Base-by-base conservation (phyloP, 2,329 filamentous ascomycete genomes). In the Fusarium sp. region DNA sequence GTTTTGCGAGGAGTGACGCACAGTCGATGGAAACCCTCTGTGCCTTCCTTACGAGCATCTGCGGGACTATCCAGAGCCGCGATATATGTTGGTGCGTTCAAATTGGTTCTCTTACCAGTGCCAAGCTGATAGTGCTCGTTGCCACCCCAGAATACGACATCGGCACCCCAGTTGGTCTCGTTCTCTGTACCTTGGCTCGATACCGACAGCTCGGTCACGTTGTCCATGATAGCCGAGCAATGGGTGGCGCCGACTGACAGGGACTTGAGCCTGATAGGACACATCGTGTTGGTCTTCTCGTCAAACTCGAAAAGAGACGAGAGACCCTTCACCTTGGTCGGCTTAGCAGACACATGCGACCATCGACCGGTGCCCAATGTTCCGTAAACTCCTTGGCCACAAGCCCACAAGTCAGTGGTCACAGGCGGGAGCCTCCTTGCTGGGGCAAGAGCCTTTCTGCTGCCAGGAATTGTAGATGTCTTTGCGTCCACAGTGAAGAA, bases 41-140 rank as follows among this genome's bases (percentile, higher is more conserved):
- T 86, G 57, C 89, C 86, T 11, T 87, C 86, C 66, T 87, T 85
- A 74, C 87, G 84, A 62, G 85, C 85, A 72, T 91, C 91, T 0
- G 85, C 86, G 49, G 77, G 73, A 14, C 86, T 81, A 67, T 97
- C 94, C 44, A 95, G 80, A 16, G 93, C 91, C 32, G 89, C 88
- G 56, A 98, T 94, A 77, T 97, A 95, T 3, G 86, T 85, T 2
- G 96, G 96, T 14, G 86, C 85, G 55, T 88, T 88, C 12, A 92
- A 77, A 76, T 98, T 98, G 75, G 89, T 96, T 67, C 95, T 84
- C 83, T 92, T 97, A 29, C 96, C 94, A 1, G 92, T 98, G 14
- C 96, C 96, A 27, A 99, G 87, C 81, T 99, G 96, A 79, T 92
- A 98, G 78, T 91, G 88, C 82, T 98, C 94, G 76, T 98, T 99